Evolutionary conservation across 2,329 filamentous ascomycete genomes (phyloP).

Genomic region (Fusarium mundagurra): DNA sequence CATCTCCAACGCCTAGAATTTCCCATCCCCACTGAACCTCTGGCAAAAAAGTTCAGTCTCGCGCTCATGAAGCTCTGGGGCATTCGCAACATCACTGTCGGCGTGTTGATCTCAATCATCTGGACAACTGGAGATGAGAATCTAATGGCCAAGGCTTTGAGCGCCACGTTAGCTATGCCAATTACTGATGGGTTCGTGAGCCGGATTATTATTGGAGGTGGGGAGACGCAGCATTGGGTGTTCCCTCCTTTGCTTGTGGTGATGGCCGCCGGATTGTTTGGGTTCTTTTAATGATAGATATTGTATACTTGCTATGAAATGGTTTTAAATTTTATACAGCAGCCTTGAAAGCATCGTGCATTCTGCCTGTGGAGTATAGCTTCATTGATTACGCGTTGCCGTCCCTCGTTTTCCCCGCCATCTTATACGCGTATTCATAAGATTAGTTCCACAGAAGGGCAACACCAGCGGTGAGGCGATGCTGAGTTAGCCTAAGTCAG

Average conservation of each 20-base stretch:
- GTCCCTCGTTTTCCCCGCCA: too few relatives aligned
- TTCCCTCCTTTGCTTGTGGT: slow-evolving; percentile 6
- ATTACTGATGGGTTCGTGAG: slow-evolving; percentile 13
- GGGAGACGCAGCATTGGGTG: slow-evolving; percentile 16
- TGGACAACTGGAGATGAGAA: background rate
- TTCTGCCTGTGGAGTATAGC: too few relatives aligned
- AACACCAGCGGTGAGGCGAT: too few relatives aligned
- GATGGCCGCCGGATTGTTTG: background rate
- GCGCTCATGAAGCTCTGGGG: slow-evolving; percentile 18
- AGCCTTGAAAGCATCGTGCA: too few relatives aligned
- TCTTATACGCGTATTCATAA: too few relatives aligned
- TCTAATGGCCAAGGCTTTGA: background rate
- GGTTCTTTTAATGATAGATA: background rate
- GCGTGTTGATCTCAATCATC: background rate
- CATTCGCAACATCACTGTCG: slow-evolving; percentile 13
- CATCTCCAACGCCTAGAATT: slow-evolving; percentile 7
- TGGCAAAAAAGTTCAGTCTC: slow-evolving; percentile 6
- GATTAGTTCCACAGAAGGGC: too few relatives aligned
- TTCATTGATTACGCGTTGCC: background rate
- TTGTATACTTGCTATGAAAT: too few relatives aligned
- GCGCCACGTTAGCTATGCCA: background rate
- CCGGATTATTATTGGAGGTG: background rate
- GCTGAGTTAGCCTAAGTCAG: too few relatives aligned
- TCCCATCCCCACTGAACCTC: slow-evolving; percentile 1
- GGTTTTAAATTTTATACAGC: too few relatives aligned